Conservation (phyloP, 2,329 filamentous ascomycete species). For the Drechslerella coelobrocha region DNA sequence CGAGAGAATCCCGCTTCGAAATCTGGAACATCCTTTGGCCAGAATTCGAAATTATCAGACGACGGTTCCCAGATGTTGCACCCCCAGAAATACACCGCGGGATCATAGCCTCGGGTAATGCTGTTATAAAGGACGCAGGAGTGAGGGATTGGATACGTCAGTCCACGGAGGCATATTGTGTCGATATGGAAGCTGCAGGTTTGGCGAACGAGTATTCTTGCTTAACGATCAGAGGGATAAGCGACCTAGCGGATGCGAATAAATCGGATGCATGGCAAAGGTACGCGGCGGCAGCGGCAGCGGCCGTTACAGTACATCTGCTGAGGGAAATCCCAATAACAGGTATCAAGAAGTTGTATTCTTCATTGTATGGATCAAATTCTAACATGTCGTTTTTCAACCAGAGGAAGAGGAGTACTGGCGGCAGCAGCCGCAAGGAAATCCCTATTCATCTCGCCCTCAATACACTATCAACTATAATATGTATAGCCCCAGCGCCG, state of each 20-base stretch:
- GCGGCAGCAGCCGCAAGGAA: too few relatives aligned
- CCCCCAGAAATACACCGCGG: conserved; percentile 5
- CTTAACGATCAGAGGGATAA: conserved; percentile 4
- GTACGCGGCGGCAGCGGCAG: background rate
- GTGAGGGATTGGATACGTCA: background rate
- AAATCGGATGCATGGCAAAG: background rate
- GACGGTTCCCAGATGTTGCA: too few relatives aligned
- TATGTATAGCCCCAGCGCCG: too few relatives aligned
- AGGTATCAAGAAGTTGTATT: too few relatives aligned
- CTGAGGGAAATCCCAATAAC: background rate
- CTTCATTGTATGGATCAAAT: too few relatives aligned
- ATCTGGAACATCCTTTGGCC: too few relatives aligned
- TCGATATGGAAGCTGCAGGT: conserved; percentile 4
- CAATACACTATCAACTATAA: too few relatives aligned
- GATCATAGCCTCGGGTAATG: conserved; percentile 4
- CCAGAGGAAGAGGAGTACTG: too few relatives aligned
- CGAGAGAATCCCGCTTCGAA: background rate
- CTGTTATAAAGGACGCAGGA: background rate
- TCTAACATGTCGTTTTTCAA: too few relatives aligned
- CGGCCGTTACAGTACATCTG: background rate
- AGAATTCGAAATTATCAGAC: background rate
- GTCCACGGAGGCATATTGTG: background rate
- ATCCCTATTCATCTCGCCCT: too few relatives aligned
- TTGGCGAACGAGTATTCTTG: background rate
- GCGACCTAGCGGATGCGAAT: background rate